Base-by-base conservation (phyloP, 352 stramenopile genomes). In the Phytophthora tentaculata region DNA sequence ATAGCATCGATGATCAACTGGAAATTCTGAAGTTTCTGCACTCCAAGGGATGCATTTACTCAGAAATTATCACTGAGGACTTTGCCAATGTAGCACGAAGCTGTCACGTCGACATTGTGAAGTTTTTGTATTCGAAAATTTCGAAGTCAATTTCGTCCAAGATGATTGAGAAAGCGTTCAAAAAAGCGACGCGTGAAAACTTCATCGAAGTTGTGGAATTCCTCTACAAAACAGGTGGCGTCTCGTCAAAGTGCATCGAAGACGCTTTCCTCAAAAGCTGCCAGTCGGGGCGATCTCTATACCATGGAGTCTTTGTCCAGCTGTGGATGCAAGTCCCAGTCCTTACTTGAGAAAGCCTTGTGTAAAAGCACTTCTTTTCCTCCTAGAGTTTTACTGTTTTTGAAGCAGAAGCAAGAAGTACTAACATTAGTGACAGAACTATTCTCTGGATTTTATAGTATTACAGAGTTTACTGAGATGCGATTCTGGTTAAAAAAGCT, bases 171-270 rank as follows among this genome's bases (percentile, higher is more conserved):
- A 47, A 20, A 19, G 28, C 19, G 12, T 57, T 57, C 44, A 39
- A 14, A 9, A 8, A 45, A 48, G 20, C 16, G 8, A 35, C 51
- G 9, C 7, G 13, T 20, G 32, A 29, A 56, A 41, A 39, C 32
- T 39, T 9, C 6, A 56, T 26, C 51, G 51, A 58, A 47, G 32
- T 58, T 17, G 53, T 60, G 35, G 22, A 60, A 16, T 50, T 60
- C 35, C 35, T 50, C 37, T 60, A 39, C 37, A 50, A 26, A 13
- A 50, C 16, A 49, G 53, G 35, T 8, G 7, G 12, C 16, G 22
- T 60, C 6, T 41, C 22, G 12, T 37, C 16, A 12, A 50, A 50
- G 13, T 39, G 19, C 22, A 24, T 35, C 53, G 53, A 60, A 24
- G 24, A 39, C 3, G 35, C 32, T n/a, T 43, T 26, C 35, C 26